A percentile compares a stretch with the other conserved stretches of the same genome.
These are phyloP conservation scores for Xylariaceae sp. DNA, from an alignment of 2,329 filamentous ascomycete genomes.

Conservation along the genomic window DNA sequence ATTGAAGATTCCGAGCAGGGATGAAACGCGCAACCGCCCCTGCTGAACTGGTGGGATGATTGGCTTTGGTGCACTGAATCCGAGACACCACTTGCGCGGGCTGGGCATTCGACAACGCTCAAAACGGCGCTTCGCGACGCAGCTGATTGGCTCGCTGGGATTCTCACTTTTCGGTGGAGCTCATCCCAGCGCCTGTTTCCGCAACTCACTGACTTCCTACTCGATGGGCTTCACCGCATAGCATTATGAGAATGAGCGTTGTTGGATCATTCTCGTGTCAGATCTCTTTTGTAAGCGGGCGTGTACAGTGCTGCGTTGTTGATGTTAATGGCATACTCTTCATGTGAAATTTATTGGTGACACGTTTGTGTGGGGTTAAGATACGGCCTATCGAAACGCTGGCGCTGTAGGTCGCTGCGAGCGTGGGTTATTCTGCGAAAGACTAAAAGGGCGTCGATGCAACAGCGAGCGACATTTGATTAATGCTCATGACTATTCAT, in stretches of 20 bases:
- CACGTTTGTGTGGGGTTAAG: too few relatives aligned
- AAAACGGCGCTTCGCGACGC: constrained; percentile 17
- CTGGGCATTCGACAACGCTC: background rate
- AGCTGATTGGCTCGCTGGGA: constrained; percentile 12
- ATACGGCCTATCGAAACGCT: too few relatives aligned
- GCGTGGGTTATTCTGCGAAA: background rate
- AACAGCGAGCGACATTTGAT: background rate
- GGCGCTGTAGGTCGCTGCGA: too few relatives aligned
- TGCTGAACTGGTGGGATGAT: constrained; percentile 1
- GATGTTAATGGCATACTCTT: too few relatives aligned
- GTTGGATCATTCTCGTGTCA: too few relatives aligned
- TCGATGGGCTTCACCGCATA: constrained; percentile 5
- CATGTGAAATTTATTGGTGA: too few relatives aligned
- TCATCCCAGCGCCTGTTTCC: constrained; percentile 10
- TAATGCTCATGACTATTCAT: background rate
- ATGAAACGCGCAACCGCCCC: too few relatives aligned
- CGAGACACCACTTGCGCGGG: constrained; percentile 14
- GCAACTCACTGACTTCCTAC: background rate
- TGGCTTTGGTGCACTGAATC: constrained; percentile 4
- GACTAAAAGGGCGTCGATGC: constrained; percentile 6
- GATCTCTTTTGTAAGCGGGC: too few relatives aligned
- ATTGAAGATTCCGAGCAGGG: too few relatives aligned
- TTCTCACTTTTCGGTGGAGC: constrained; percentile 1
- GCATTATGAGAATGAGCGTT: too few relatives aligned
- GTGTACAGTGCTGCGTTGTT: too few relatives aligned